A percentile compares a stretch with the other conserved stretches of the same genome.
Conservation (phyloP, 352 stramenopile species). For the Pythium phragmitis region DNA sequence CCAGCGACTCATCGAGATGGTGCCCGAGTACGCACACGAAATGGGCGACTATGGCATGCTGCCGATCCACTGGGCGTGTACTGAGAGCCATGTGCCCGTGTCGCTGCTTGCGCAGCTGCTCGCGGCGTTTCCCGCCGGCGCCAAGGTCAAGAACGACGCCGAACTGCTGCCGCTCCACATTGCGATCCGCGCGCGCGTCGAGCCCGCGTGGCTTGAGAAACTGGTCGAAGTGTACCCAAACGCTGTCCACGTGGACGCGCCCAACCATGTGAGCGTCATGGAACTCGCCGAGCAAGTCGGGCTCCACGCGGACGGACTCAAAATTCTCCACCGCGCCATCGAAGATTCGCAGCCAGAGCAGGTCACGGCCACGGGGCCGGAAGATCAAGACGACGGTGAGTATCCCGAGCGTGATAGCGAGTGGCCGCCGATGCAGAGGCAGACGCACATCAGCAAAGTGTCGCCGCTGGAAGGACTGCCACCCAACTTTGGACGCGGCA, state of each 20-base stretch:
- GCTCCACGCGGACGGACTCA: conserved; percentile 42
- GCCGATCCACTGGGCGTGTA: conserved; percentile 82
- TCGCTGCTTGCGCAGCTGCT: conserved; percentile 63
- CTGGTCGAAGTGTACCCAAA: conserved; percentile 57
- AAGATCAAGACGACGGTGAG: background rate
- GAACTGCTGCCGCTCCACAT: conserved; percentile 77
- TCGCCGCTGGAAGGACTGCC: conserved; percentile 9
- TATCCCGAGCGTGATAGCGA: conserved; percentile 8
- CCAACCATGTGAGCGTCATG: conserved; percentile 46
- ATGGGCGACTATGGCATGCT: conserved; percentile 80
- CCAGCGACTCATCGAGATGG: conserved; percentile 57
- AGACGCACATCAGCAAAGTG: conserved; percentile 6
- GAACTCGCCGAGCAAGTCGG: conserved; percentile 50
- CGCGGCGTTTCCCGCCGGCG: conserved; percentile 56
- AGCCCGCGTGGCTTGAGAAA: conserved; percentile 46
- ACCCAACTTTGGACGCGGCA: conserved; percentile 15
- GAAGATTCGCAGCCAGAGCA: conserved; percentile 8
- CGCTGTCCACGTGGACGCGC: conserved; percentile 42
- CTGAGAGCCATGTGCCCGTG: conserved; percentile 57
- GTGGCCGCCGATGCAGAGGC: conserved; percentile 6
- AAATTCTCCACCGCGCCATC: conserved; percentile 40
- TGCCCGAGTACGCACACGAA: conserved; percentile 44
- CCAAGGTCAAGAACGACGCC: conserved; percentile 58
- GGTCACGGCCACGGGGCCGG: background rate
- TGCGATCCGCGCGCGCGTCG: conserved; percentile 58